Conservation (phyloP, 495 filamentous ascomycete genomes). For the Penicillium cataractarum region DNA sequence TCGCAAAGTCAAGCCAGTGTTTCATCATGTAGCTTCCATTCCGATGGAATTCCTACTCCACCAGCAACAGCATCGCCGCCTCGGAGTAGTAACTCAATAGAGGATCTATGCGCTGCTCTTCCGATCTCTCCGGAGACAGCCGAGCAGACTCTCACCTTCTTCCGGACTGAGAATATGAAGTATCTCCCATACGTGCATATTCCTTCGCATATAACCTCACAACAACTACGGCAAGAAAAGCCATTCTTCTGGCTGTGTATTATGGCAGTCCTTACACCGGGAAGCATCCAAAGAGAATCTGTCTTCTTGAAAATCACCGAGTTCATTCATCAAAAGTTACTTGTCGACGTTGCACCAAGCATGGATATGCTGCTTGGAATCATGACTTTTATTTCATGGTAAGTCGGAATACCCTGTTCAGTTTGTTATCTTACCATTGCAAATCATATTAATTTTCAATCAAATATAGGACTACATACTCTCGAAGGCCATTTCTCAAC, state of each 20-base stretch:
- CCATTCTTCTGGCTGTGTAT: conserved; percentile 61
- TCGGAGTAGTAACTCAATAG: conserved; percentile 5
- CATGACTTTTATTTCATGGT: conserved; percentile 53
- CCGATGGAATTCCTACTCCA: conserved; percentile 22
- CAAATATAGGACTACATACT: conserved; percentile 21
- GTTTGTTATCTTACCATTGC: neutral
- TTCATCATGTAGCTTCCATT: neutral
- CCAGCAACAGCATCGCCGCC: conserved; percentile 11
- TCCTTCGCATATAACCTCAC: conserved; percentile 45
- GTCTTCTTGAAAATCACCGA: conserved; percentile 43
- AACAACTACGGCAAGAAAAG: conserved; percentile 45
- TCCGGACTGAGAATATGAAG: conserved; percentile 45
- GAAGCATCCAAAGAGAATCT: conserved; percentile 35
- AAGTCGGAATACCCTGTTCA: neutral
- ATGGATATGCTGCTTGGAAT: conserved; percentile 61
- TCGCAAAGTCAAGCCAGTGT: conserved; percentile 4
- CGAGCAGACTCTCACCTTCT: conserved; percentile 42
- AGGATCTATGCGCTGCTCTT: conserved; percentile 18
- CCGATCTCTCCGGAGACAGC: conserved; percentile 36
- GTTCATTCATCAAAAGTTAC: conserved; percentile 49
- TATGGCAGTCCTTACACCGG: conserved; percentile 46
- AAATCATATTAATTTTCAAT: neutral
- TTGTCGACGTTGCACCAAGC: conserved; percentile 52
- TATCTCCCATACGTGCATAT: conserved; percentile 52
- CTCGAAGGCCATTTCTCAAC: conserved; percentile 33